Evolutionary conservation across 345 rosid species (phyloP).

Genomic region (Jatropha curcas): DNA sequence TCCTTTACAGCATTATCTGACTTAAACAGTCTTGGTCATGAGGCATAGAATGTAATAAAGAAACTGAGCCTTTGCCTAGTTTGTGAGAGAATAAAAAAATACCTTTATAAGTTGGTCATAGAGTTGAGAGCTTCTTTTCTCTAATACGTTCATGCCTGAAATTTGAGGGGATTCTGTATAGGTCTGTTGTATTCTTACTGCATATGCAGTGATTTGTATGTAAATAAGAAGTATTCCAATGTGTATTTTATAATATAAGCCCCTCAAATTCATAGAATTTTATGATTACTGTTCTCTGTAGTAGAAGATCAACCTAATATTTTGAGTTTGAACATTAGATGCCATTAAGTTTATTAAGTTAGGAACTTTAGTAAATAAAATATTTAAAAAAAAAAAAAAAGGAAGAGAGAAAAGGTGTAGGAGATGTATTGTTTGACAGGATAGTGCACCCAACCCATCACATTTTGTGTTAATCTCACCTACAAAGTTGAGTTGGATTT

Average conservation of each 20-base stretch:
- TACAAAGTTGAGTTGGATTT: background rate
- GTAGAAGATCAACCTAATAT: too few relatives aligned
- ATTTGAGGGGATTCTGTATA: constrained; percentile 14
- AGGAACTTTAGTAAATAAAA: too few relatives aligned
- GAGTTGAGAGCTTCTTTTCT: too few relatives aligned
- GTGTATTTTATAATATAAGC: background rate
- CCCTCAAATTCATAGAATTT: background rate
- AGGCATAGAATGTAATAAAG: constrained; percentile 19
- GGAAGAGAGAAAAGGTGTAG: too few relatives aligned
- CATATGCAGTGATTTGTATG: constrained; percentile 2
- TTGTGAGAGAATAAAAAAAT: background rate
- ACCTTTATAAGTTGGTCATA: background rate
- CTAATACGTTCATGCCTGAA: background rate
- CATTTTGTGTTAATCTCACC: background rate
- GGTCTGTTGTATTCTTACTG: background rate
- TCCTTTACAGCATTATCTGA: constrained; percentile 44
- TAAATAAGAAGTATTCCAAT: constrained; percentile 11
- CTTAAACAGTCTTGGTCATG: constrained; percentile 19
- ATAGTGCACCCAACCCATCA: too few relatives aligned
- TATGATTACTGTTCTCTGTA: background rate
- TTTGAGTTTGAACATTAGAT: too few relatives aligned
- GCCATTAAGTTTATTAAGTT: too few relatives aligned
- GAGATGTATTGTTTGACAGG: too few relatives aligned
- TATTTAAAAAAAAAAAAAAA: too few relatives aligned
- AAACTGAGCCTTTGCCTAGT: background rate